Evolutionary conservation across 129 eudicot genomes (phyloP).

Genomic region (Scalesia atractyloides): DNA sequence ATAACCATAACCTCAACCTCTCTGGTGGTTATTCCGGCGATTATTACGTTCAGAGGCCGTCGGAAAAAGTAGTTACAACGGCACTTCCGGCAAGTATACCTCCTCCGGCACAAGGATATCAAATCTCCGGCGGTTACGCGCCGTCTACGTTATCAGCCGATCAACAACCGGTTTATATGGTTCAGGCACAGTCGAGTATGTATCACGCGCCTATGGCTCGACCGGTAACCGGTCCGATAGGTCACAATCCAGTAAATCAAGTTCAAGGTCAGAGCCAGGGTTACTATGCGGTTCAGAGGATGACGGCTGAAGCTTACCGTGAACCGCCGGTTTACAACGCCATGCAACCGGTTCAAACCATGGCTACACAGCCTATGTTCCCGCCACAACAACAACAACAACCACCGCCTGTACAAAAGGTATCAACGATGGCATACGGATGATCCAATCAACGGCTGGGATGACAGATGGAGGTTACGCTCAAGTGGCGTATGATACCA

Average conservation of each 20-base stretch:
- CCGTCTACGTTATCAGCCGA: constrained; percentile 37
- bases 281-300: constrained; percentile 71
- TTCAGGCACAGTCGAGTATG: constrained; percentile 48
- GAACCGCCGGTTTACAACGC: constrained; percentile 70
- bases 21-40: constrained; percentile 45
- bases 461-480: constrained; percentile 49
- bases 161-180: constrained; percentile 75
- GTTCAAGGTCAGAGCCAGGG: constrained; percentile 46
- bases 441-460: constrained; percentile 55
- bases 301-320: constrained; percentile 64
- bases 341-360: constrained; percentile 39
- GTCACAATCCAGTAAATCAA: constrained; percentile 15
- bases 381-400: constrained; percentile 31
- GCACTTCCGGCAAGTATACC: constrained; percentile 47
- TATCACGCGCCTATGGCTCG: constrained; percentile 71
- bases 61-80: constrained; percentile 43
- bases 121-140: constrained; percentile 54
- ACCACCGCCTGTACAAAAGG: constrained; percentile 25
- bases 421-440: constrained; percentile 53
- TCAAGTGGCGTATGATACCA: constrained; percentile 68
- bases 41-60: constrained; percentile 50
- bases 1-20: not conserved
- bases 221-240: constrained; percentile 55
- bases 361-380: constrained; percentile 39
- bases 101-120: constrained; percentile 46